phyloP scores from a whole-genome alignment of 345 rosid species.

The Eucalyptus marginata region DNA sequence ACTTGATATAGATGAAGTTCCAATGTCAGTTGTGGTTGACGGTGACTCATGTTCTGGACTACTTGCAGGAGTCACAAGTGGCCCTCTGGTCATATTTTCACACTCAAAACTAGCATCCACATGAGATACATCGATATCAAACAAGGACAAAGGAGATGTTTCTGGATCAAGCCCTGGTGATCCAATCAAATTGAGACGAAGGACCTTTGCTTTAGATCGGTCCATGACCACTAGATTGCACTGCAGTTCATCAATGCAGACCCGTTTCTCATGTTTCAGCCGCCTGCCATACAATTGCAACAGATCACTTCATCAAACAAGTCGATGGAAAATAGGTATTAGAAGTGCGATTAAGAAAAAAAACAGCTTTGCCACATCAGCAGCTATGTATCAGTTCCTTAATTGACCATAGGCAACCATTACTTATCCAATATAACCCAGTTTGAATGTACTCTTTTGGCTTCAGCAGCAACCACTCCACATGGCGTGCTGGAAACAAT shows the following conservation, averaged over 20 bases:
- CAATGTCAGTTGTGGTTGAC: constrained; percentile 51
- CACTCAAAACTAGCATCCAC: constrained; percentile 13
- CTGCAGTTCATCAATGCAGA: constrained; percentile 74
- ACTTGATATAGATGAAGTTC: constrained; percentile 86
- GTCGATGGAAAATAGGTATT: not conserved
- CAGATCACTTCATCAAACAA: not conserved
- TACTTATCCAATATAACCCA: constrained; percentile 97
- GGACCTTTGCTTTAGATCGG: constrained; percentile 76
- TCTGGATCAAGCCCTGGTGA: constrained; percentile 41
- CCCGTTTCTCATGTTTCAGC: constrained; percentile 68
- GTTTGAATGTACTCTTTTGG: constrained; percentile 64
- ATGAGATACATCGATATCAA: constrained; percentile 16
- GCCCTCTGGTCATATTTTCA: constrained; percentile 37
- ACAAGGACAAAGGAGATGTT: constrained; percentile 12
- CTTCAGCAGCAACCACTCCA: constrained; percentile 83
- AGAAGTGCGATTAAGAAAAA: not conserved
- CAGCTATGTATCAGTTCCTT: not conserved
- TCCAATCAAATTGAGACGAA: constrained; percentile 81
- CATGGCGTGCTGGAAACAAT: constrained; percentile 55
- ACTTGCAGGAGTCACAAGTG: constrained; percentile 83
- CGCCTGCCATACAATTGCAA: constrained; percentile 28
- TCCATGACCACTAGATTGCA: constrained; percentile 92
- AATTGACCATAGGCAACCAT: not conserved
- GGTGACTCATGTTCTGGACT: constrained; percentile 88
- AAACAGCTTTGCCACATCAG: not conserved